Base-by-base conservation (phyloP, 805 yeast genomes). In the Saccharomycopsis guyanensis region DNA sequence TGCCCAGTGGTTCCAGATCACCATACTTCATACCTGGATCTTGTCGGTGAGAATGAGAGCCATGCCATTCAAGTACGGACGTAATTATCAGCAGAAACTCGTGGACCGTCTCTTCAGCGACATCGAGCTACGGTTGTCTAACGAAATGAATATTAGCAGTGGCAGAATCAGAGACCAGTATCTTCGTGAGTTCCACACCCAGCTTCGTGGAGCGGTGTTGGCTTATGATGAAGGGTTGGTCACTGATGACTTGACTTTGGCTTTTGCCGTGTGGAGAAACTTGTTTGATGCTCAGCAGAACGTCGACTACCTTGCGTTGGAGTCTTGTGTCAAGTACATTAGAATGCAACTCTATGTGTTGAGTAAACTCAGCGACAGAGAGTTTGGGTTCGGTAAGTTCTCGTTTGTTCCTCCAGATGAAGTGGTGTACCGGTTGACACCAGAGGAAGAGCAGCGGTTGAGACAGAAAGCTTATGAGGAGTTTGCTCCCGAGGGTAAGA, bases 1-100 rank as follows among this genome's bases (percentile, higher is more conserved):
- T 59, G 78, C 91, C n/a, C 95, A 88, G 63, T 91, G 96, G 96
- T 91, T 82, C 63, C 97, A 91, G 65, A 83, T 93, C 52, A 85
- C 96, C 4, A 71, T 82, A 1, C 71, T 93, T 55, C 98, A 93
- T 63, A 79, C 86, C 50, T 93, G 99, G 99, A 80, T 93, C 59
- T 70, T 93, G 39, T 82, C 83, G 54, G 95, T 86, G 15, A 80
- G 98, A 60, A 89, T 93, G 96, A 79, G 99, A 63, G 94, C 94
- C 7, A 73, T 93, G 83, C 97, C 97, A 0, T 82, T 82, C 61
- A 82, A 86, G 57, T 80, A 86, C 60, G 94, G 96, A 35, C 77
- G 77, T 56, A 83, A 82, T 59, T 93, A 89, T 64, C 96, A 93
- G 64, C 96, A 89, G 64, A 87, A 87, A 60, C 66, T 93, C 33